Evolutionary conservation across 2,329 filamentous ascomycete species (phyloP).

Genomic region (Arthrobotrys conoides): DNA sequence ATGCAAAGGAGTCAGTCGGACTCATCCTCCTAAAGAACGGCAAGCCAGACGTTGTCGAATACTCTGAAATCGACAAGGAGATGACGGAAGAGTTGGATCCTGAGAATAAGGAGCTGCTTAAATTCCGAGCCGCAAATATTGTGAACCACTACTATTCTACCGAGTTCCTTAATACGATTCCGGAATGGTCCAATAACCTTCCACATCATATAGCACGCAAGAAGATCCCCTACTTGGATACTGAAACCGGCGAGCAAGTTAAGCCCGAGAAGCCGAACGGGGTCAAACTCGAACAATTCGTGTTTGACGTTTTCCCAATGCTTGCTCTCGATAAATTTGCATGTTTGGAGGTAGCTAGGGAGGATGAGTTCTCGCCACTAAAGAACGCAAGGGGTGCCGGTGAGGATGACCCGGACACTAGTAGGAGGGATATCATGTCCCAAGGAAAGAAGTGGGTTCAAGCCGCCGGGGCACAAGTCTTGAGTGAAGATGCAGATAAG

Average conservation of each 20-base stretch:
- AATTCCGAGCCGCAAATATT: conserved; percentile 98
- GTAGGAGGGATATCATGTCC: conserved; percentile 87
- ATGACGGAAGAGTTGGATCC: conserved; percentile 91
- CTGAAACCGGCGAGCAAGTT: conserved; percentile 81
- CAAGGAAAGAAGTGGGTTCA: conserved; percentile 90
- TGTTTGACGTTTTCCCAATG: conserved; percentile 97
- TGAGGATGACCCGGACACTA: conserved; percentile 94
- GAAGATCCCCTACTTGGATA: conserved; percentile 93
- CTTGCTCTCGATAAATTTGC: conserved; percentile 89
- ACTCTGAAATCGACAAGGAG: conserved; percentile 92
- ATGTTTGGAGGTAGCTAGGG: conserved; percentile 93
- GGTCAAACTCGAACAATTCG: conserved; percentile 99
- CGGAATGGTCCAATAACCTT: conserved; percentile 85
- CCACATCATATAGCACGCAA: conserved; percentile 97
- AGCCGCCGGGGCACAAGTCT: conserved; percentile 81
- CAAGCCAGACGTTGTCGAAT: conserved; percentile 96
- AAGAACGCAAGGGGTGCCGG: conserved; percentile 91
- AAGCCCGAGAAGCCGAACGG: conserved; percentile 97
- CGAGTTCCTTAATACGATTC: conserved; percentile 90
- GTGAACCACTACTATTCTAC: conserved; percentile 99
- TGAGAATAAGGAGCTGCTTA: conserved; percentile 84
- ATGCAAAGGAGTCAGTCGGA: conserved; percentile 94
- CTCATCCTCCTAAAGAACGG: conserved; percentile 95
- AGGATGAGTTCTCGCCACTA: conserved; percentile 97
- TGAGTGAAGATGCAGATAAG: conserved; percentile 73